phyloP scores from a whole-genome alignment of 2,329 filamentous ascomycete species.

The Fusarium buharicum region DNA sequence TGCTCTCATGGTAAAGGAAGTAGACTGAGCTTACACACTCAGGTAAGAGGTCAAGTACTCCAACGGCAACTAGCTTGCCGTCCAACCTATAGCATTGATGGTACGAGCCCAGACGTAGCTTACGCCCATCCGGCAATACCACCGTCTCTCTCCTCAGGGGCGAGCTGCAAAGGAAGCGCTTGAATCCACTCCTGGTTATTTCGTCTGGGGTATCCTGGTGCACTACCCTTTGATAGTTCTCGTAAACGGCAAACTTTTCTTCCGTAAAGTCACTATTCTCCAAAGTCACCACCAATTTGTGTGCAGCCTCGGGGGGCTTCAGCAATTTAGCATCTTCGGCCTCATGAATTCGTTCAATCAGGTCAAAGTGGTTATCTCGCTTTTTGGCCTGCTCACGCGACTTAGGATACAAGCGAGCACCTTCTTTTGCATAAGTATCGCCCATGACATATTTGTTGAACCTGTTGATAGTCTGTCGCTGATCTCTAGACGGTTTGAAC shows the following conservation, averaged over 20 bases:
- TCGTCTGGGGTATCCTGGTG: slow-evolving; percentile 72
- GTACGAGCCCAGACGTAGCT: slow-evolving; percentile 73
- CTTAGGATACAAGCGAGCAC: slow-evolving; percentile 71
- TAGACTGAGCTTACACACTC: slow-evolving; percentile 84
- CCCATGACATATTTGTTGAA: slow-evolving; percentile 79
- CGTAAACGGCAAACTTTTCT: slow-evolving; percentile 78
- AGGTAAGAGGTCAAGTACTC: slow-evolving; percentile 80
- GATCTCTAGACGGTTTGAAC: slow-evolving; percentile 75
- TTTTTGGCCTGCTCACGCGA: slow-evolving; percentile 72
- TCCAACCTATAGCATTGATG: slow-evolving; percentile 86
- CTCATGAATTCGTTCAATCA: slow-evolving; percentile 75
- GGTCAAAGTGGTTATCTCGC: slow-evolving; percentile 73
- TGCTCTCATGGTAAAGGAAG: slow-evolving; percentile 81
- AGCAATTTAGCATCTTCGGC: slow-evolving; percentile 67
- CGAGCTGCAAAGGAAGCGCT: slow-evolving; percentile 78
- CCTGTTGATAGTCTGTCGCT: slow-evolving; percentile 78
- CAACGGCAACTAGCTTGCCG: slow-evolving; percentile 78
- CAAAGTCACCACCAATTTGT: slow-evolving; percentile 74
- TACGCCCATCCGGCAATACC: slow-evolving; percentile 59
- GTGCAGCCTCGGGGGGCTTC: slow-evolving; percentile 70
- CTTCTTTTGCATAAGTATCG: slow-evolving; percentile 72
- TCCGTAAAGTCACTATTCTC: slow-evolving; percentile 77
- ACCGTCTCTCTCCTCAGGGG: slow-evolving; percentile 65
- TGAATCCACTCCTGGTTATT: slow-evolving; percentile 71
- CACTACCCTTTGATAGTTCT: slow-evolving; percentile 79